Evolutionary conservation across 441 rosid species (phyloP).

Genomic region (Pelargonium cotyledonis): DNA sequence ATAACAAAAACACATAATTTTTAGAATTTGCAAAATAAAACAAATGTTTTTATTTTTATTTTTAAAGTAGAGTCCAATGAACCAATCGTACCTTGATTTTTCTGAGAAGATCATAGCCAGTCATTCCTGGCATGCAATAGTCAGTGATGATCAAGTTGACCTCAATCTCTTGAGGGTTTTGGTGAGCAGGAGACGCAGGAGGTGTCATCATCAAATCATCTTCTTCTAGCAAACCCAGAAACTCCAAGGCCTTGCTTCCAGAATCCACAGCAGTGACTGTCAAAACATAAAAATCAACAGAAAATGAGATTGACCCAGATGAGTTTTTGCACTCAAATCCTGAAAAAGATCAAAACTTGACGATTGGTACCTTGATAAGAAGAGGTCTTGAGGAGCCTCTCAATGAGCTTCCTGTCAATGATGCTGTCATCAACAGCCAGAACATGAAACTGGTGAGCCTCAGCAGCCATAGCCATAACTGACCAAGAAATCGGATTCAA

Average conservation of each 20-base stretch:
- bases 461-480: constrained; percentile 26
- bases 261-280: constrained; percentile 89
- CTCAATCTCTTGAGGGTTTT: constrained; percentile 30
- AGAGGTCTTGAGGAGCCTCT: constrained; percentile 57
- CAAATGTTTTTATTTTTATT: too few species aligned
- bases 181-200: constrained; percentile 23
- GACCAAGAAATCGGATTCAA: constrained; percentile 4
- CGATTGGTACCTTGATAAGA: constrained; percentile 48
- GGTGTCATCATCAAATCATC: constrained; percentile 21
- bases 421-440: constrained; percentile 68
- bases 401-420: constrained; percentile 55
- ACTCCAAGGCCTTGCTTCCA: constrained; percentile 75
- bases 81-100: constrained; percentile 80
- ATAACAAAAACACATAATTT: not conserved
- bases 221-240: constrained; percentile 50
- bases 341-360: not conserved
- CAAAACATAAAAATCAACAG: not conserved
- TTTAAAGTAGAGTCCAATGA: too few species aligned
- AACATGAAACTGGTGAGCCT: constrained; percentile 45
- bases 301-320: not conserved
- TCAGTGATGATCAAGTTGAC: constrained; percentile 77
- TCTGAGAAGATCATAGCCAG: constrained; percentile 79
- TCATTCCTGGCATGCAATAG: constrained; percentile 92
- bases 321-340: not conserved
- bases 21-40: not conserved